Evolutionary conservation across 495 filamentous ascomycete species (phyloP).

Genomic region (Delitschia confertaspora): DNA sequence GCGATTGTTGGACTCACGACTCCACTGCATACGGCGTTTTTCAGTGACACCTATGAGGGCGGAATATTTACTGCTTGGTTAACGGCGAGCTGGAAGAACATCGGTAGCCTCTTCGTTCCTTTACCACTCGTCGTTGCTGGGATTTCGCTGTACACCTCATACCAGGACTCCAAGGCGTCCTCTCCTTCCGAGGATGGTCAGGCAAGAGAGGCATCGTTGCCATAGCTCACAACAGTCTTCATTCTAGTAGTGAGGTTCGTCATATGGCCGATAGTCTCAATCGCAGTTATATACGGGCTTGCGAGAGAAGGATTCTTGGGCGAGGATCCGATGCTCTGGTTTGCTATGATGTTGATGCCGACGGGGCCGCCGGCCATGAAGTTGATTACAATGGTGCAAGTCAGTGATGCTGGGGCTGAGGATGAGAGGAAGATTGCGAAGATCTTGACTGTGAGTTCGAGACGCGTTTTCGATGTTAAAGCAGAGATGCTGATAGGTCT

Average conservation of each 20-base stretch:
- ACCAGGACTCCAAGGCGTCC: constrained; percentile 33
- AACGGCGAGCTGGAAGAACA: constrained; percentile 51
- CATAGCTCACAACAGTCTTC: constrained; percentile 42
- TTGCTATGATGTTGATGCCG: constrained; percentile 65
- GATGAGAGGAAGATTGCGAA: constrained; percentile 59
- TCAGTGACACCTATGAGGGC: constrained; percentile 49
- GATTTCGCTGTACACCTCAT: constrained; percentile 47
- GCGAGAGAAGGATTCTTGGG: constrained; percentile 46
- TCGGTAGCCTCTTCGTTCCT: constrained; percentile 57
- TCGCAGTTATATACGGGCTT: constrained; percentile 49
- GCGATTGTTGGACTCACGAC: constrained; percentile 52
- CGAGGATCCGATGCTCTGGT: constrained; percentile 64
- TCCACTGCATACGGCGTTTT: constrained; percentile 53
- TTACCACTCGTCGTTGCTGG: constrained; percentile 61
- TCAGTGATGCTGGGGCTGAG: constrained; percentile 45
- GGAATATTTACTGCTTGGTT: constrained; percentile 61
- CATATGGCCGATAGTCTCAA: constrained; percentile 52
- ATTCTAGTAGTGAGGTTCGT: constrained; percentile 51
- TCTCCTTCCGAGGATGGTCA: background rate
- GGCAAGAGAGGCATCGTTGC: constrained; percentile 28
- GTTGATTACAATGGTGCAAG: constrained; percentile 55
- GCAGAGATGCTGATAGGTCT: background rate
- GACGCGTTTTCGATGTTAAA: background rate
- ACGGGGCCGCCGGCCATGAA: constrained; percentile 62
- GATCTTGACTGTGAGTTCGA: constrained; percentile 47